A percentile compares a stretch with the other conserved stretches of the same genome.
phyloP scores from a whole-genome alignment of 495 filamentous ascomycete species.

The Margaritispora aquatica region DNA sequence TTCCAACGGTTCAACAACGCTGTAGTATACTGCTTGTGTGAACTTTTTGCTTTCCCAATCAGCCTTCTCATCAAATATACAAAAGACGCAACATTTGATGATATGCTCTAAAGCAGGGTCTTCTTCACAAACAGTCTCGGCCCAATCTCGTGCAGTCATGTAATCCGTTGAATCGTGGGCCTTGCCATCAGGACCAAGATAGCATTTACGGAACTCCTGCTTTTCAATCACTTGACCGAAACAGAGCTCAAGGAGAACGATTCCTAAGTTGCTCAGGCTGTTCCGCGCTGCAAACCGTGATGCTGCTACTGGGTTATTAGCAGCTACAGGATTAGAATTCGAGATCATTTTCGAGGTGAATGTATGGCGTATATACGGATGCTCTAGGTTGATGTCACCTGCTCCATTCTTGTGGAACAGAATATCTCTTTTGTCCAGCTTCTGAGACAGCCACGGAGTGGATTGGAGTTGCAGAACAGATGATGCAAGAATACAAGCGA shows the following conservation, averaged over 20 bases:
- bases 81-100: slow-evolving; percentile 14
- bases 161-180: slow-evolving; percentile 1
- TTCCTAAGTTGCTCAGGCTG: slow-evolving; percentile 15
- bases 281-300: background rate
- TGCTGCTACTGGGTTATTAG: background rate
- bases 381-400: slow-evolving; percentile 5
- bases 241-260: slow-evolving; percentile 7
- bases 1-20: slow-evolving; percentile 16
- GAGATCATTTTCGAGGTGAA: slow-evolving; percentile 2
- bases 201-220: slow-evolving; percentile 3
- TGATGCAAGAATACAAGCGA: slow-evolving; percentile 24
- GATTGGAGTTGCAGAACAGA: slow-evolving; percentile 26
- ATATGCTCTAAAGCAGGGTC: slow-evolving; percentile 4
- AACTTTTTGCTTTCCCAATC: slow-evolving; percentile 14
- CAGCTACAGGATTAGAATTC: background rate
- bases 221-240: slow-evolving; percentile 14
- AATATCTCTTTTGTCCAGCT: slow-evolving; percentile 22
- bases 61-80: slow-evolving; percentile 9
- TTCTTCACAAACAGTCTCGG: slow-evolving; percentile 9
- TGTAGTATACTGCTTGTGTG: slow-evolving; percentile 10
- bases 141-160: slow-evolving; percentile 7
- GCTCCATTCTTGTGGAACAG: slow-evolving; percentile 15
- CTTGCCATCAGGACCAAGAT: slow-evolving; percentile 4
- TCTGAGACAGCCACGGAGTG: slow-evolving; percentile 22
- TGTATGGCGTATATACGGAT: slow-evolving; percentile 6